These are phyloP conservation scores for Kentomonas sorsogonicus DNA, from an alignment of 208 protist genomes.

Conservation along the genomic window DNA sequence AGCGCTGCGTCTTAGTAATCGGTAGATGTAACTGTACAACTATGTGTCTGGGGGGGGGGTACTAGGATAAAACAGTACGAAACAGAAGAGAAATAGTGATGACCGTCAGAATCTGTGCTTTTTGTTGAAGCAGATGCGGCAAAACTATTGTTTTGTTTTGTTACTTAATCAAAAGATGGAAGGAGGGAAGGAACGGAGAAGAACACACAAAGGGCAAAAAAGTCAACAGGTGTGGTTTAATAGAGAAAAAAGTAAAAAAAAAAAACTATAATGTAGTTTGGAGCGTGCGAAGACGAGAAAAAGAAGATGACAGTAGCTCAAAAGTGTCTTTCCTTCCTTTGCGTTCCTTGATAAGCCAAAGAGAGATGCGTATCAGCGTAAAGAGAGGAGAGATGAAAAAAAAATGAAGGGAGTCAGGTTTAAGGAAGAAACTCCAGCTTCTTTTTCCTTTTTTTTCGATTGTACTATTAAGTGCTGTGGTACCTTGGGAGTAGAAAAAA, in stretches of 20 bases:
- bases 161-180: not conserved
- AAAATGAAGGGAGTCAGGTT: too few relatives aligned
- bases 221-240: not conserved
- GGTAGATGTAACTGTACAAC: too few relatives aligned
- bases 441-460: not conserved
- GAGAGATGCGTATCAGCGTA: too few relatives aligned
- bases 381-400: too few relatives aligned
- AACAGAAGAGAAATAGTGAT: not conserved
- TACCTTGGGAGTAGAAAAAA: not conserved
- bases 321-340: not conserved
- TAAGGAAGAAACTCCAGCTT: too few relatives aligned
- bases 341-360: constrained; percentile 1
- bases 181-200: constrained; percentile 8
- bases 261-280: not conserved
- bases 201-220: not conserved
- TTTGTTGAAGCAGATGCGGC: not conserved
- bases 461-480: not conserved
- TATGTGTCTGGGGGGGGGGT: too few relatives aligned
- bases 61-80: not conserved
- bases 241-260: constrained; percentile 1
- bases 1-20: too few relatives aligned
- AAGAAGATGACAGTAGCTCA: not conserved
- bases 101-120: not conserved
- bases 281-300: not conserved
- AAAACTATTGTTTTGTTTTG: not conserved